A percentile compares a stretch with the other conserved stretches of the same genome.
These are phyloP conservation scores for Lactarius hengduanensis DNA, from an alignment of 768 basidiomycete species.

Conservation along the genomic window DNA sequence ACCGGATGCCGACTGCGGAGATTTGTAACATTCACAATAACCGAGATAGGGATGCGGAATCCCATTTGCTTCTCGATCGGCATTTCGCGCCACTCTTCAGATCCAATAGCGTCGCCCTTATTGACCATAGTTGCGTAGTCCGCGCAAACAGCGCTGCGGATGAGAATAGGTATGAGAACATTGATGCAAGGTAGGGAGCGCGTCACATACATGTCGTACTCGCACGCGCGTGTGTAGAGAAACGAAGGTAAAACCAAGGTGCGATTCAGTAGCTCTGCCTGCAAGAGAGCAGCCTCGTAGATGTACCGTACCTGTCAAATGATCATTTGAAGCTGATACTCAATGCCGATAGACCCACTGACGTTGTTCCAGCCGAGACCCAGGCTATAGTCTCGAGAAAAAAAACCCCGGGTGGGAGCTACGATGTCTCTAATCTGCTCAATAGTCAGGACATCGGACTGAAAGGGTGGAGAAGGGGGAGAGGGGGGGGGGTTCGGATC, in stretches of 20 bases:
- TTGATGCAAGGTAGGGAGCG: constrained; percentile 14
- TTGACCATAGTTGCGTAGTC: constrained; percentile 46
- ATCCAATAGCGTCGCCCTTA: constrained; percentile 43
- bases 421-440: constrained; percentile 39
- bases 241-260: constrained; percentile 45
- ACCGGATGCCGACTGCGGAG: constrained; percentile 41
- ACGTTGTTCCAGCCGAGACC: constrained; percentile 51
- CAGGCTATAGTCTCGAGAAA: constrained; percentile 44
- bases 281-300: constrained; percentile 46
- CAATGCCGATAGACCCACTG: constrained; percentile 19
- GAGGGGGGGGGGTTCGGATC: not conserved
- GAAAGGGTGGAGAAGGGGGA: not conserved
- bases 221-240: constrained; percentile 47
- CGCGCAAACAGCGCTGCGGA: constrained; percentile 38
- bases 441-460: constrained; percentile 32
- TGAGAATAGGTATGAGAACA: not conserved
- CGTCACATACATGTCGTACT: constrained; percentile 39
- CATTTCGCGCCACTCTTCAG: constrained; percentile 42
- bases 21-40: constrained; percentile 44
- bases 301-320: constrained; percentile 45
- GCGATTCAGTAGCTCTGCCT: constrained; percentile 44
- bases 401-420: constrained; percentile 42
- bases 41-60: constrained; percentile 38
- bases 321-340: constrained; percentile 9
- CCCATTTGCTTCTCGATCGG: constrained; percentile 40